These are phyloP conservation scores for Chaetomium sp. DNA, from an alignment of 2,329 filamentous ascomycete species.

Conservation along the genomic window DNA sequence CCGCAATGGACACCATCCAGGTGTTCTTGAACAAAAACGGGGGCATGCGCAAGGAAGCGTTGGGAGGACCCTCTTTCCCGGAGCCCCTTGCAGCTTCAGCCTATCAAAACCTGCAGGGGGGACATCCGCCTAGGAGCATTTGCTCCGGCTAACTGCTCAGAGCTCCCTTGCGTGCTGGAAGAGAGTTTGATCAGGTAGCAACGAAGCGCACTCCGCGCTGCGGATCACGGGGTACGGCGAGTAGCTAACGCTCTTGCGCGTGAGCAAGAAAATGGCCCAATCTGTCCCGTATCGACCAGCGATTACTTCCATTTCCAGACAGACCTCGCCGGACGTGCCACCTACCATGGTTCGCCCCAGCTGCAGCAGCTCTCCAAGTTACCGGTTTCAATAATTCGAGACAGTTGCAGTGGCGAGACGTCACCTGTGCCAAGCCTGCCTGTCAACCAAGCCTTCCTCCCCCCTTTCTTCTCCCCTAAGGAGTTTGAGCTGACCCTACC, in stretches of 20 bases:
- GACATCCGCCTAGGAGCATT: constrained; percentile 20
- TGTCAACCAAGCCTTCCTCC: constrained; percentile 1
- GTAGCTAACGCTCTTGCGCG: constrained; percentile 27
- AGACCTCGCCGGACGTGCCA: constrained; percentile 23
- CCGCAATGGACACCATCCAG: not conserved
- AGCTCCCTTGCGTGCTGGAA: constrained; percentile 9
- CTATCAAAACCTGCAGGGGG: constrained; percentile 14
- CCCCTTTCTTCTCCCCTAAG: not conserved
- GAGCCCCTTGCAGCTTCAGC: constrained; percentile 14
- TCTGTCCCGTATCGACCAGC: constrained; percentile 18
- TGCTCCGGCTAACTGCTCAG: constrained; percentile 19
- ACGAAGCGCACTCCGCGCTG: constrained; percentile 16
- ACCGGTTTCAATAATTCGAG: constrained; percentile 1
- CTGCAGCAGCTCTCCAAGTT: constrained; percentile 21
- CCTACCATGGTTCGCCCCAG: constrained; percentile 28
- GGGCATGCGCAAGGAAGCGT: not conserved
- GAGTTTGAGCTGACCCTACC: not conserved
- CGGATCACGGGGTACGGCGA: constrained; percentile 19
- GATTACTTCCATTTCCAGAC: constrained; percentile 26
- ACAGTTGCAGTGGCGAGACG: constrained; percentile 20
- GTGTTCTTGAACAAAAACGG: not conserved
- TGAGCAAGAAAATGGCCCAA: constrained; percentile 14
- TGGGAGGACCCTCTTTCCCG: constrained; percentile 1
- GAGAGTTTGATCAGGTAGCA: constrained; percentile 18
- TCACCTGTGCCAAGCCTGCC: constrained; percentile 16